phyloP scores from a whole-genome alignment of 2,329 filamentous ascomycete genomes.

The Sporothrix inflata region DNA sequence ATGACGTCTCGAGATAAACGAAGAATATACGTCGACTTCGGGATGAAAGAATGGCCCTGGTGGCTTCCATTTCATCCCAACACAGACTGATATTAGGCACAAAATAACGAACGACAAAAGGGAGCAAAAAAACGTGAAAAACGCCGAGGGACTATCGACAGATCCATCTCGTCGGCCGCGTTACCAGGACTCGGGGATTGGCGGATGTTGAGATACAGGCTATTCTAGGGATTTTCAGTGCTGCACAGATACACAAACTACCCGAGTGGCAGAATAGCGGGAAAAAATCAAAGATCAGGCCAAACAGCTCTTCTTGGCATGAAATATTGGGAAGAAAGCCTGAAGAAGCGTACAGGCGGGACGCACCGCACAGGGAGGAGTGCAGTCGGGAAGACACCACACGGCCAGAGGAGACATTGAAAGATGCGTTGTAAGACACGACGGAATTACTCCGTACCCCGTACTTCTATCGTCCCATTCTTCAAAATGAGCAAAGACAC shows the following conservation, averaged over 20 bases:
- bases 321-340: neutral
- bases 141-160: neutral
- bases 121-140: neutral
- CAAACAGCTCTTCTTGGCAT: constrained; percentile 6
- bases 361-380: neutral
- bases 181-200: constrained; percentile 24
- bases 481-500: neutral
- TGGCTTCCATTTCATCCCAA: neutral
- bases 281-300: constrained; percentile 7
- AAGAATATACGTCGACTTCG: neutral
- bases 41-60: neutral
- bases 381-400: neutral
- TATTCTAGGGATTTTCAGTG: constrained; percentile 13
- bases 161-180: neutral
- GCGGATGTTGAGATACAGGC: constrained; percentile 12
- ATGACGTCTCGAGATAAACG: neutral
- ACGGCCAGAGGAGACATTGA: neutral
- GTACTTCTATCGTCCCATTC: neutral
- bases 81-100: neutral
- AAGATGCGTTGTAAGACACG: neutral
- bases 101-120: neutral
- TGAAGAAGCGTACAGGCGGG: neutral
- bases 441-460: neutral
- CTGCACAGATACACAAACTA: neutral
- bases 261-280: neutral